Conservation (phyloP, 768 basidiomycete species). For the Russula virescens region DNA sequence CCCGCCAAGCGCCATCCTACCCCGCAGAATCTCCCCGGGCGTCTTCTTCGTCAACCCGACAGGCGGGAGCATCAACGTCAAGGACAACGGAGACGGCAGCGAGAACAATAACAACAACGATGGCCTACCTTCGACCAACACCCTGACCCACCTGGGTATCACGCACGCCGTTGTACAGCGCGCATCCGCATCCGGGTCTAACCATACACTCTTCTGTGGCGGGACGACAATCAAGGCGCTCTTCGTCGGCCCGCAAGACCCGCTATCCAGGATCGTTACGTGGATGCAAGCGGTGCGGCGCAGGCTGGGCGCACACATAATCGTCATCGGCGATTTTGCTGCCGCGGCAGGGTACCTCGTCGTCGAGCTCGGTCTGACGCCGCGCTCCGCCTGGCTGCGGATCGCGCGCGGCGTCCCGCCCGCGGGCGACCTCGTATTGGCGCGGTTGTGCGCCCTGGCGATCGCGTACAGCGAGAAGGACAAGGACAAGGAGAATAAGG, state of each 20-base stretch:
- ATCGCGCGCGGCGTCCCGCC: conserved; percentile 15
- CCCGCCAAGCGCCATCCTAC: neutral
- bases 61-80: neutral
- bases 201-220: neutral
- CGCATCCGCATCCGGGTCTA: neutral
- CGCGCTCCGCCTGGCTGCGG: conserved; percentile 14
- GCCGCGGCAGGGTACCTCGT: conserved; percentile 17
- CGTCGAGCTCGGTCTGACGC: conserved; percentile 6
- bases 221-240: neutral
- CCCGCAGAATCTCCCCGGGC: conserved; percentile 13
- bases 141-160: neutral
- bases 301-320: conserved; percentile 2
- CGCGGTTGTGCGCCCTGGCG: conserved; percentile 1
- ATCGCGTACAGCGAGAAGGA: neutral
- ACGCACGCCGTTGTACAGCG: conserved; percentile 12
- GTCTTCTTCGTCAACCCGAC: conserved; percentile 5
- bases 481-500: neutral
- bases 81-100: neutral
- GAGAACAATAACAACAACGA: neutral
- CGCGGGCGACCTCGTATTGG: neutral
- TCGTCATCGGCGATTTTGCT: conserved; percentile 9
- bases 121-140: neutral
- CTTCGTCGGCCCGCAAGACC: conserved; percentile 12
- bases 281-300: conserved; percentile 18
- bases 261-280: conserved; percentile 13